These are phyloP conservation scores for Laguncularia racemosa DNA, from an alignment of 345 rosid species.

Conservation along the genomic window DNA sequence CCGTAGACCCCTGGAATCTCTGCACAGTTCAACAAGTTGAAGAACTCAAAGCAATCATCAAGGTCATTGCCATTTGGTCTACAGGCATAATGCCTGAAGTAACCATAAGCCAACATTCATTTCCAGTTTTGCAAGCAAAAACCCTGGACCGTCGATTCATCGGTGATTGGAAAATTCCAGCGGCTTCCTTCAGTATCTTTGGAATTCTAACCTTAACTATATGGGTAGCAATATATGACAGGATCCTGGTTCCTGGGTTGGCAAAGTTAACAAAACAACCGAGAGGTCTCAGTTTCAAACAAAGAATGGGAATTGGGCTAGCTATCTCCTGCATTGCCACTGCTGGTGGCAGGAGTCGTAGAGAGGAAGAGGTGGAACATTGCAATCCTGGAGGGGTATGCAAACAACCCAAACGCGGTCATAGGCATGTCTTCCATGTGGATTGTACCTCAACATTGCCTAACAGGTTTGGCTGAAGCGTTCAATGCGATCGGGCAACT, in stretches of 20 bases:
- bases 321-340: conserved; percentile 26
- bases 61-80: conserved; percentile 50
- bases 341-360: conserved; percentile 23
- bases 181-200: conserved; percentile 34
- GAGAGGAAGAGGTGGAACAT: conserved; percentile 28
- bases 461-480: conserved; percentile 38
- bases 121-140: conserved; percentile 34
- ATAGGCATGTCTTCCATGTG: conserved; percentile 37
- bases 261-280: conserved; percentile 20
- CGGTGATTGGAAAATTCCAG: conserved; percentile 16
- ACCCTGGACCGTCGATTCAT: conserved; percentile 40
- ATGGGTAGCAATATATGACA: conserved; percentile 44
- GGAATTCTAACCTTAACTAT: conserved; percentile 23
- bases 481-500: conserved; percentile 43
- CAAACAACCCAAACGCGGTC: not conserved
- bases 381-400: conserved; percentile 23
- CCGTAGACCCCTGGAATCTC: conserved; percentile 29
- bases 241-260: conserved; percentile 25
- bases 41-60: conserved; percentile 44
- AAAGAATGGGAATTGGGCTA: conserved; percentile 42
- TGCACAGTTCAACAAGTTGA: conserved; percentile 52
- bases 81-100: conserved; percentile 31
- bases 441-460: conserved; percentile 35
- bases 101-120: conserved; percentile 35
- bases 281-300: conserved; percentile 25